Percentiles rank a stretch among this genome's conserved stretches.
These are phyloP conservation scores for Penicillium concentricum DNA, from an alignment of 2,329 filamentous ascomycete genomes.

Conservation along the genomic window DNA sequence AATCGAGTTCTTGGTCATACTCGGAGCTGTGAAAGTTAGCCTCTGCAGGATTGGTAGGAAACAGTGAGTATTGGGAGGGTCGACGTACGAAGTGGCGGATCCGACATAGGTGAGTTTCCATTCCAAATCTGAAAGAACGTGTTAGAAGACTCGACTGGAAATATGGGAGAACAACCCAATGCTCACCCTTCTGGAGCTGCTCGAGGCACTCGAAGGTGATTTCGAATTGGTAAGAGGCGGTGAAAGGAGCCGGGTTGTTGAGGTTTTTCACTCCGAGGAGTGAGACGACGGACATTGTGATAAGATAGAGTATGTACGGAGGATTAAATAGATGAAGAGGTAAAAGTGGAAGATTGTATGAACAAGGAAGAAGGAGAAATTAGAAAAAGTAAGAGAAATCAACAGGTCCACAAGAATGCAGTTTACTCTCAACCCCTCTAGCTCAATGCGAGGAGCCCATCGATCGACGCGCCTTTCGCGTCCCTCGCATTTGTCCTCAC, in stretches of 20 bases:
- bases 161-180: background rate
- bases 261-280: constrained; percentile 91
- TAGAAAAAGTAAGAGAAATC: constrained; percentile 18
- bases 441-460: constrained; percentile 22
- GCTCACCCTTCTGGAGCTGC: constrained; percentile 80
- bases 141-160: constrained; percentile 14
- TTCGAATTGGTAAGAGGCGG: constrained; percentile 91
- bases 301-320: constrained; percentile 21
- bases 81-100: constrained; percentile 87
- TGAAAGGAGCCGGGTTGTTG: constrained; percentile 96
- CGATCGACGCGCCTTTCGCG: constrained; percentile 28
- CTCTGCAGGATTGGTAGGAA: constrained; percentile 11
- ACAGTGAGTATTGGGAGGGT: background rate
- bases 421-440: constrained; percentile 16
- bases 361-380: constrained; percentile 12
- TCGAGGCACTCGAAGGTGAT: constrained; percentile 99
- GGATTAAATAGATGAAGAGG: constrained; percentile 9
- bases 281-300: constrained; percentile 89
- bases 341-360: constrained; percentile 9
- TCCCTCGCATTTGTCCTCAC: constrained; percentile 31
- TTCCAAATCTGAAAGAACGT: constrained; percentile 71
- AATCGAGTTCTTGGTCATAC: constrained; percentile 97
- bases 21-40: constrained; percentile 66
- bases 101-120: constrained; percentile 99
- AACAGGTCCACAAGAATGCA: constrained; percentile 27